A percentile compares a stretch with the other conserved stretches of the same genome.
Evolutionary conservation across 192 early-diverging fungal species (phyloP).

Genomic region (Coemansia sp.): DNA sequence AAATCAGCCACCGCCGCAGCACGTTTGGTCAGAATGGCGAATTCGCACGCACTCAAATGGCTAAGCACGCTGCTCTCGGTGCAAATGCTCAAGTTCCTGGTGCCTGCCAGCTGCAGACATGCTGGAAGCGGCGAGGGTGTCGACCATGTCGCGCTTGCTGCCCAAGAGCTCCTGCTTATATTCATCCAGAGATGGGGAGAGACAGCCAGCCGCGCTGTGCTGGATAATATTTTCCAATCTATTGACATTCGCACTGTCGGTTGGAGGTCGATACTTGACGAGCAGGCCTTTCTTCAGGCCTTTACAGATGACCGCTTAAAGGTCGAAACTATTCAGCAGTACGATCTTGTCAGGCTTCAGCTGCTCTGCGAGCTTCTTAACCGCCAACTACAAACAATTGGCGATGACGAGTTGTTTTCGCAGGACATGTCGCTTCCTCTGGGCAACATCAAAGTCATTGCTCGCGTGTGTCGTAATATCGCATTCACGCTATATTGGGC

Average conservation of each 20-base stretch:
- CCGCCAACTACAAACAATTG: constrained; percentile 69
- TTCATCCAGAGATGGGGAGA: constrained; percentile 45
- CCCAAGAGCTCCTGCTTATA: constrained; percentile 32
- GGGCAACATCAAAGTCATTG: constrained; percentile 20
- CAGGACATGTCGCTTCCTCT: constrained; percentile 36
- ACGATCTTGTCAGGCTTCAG: constrained; percentile 41
- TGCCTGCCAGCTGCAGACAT: constrained; percentile 27
- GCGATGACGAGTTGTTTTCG: constrained; percentile 84
- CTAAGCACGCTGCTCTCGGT: constrained; percentile 27
- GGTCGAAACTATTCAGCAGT: constrained; percentile 16
- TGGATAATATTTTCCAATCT: constrained; percentile 40
- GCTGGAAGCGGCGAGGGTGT: neutral
- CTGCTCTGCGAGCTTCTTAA: constrained; percentile 72
- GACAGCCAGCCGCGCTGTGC: constrained; percentile 23
- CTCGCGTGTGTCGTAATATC: constrained; percentile 55
- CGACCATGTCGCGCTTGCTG: neutral
- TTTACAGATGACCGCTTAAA: constrained; percentile 28
- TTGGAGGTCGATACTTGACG: constrained; percentile 20
- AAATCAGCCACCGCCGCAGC: neutral
- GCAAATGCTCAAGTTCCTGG: constrained; percentile 27
- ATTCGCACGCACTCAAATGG: constrained; percentile 32
- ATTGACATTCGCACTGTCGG: constrained; percentile 42
- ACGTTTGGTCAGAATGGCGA: constrained; percentile 13
- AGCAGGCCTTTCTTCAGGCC: constrained; percentile 19
- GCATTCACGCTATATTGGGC: constrained; percentile 74